Conservation (phyloP, 75 land plant genomes). For the Picea sitchensis region DNA sequence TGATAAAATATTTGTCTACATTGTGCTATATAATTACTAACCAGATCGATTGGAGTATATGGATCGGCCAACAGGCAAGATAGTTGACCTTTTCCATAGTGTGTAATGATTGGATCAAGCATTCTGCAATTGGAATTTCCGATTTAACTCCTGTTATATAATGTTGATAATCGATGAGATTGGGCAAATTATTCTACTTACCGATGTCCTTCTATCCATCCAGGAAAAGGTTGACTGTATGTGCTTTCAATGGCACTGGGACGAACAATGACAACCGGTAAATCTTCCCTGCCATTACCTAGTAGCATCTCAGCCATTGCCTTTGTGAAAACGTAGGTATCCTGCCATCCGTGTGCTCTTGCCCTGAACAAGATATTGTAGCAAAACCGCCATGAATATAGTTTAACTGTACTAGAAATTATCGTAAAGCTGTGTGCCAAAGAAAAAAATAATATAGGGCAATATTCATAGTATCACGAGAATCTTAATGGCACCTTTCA, state of each 20-base stretch:
- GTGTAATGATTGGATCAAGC: slow-evolving; percentile 87
- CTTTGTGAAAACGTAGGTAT: slow-evolving; percentile 93
- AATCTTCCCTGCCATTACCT: slow-evolving; percentile 47
- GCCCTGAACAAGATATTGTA: slow-evolving; percentile 48
- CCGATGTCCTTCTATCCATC: slow-evolving; percentile 99
- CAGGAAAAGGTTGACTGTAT: slow-evolving; percentile 76
- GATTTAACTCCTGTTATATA: background rate
- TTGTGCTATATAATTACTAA: slow-evolving; percentile 19
- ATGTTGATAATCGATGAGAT: background rate
- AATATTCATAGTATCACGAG: slow-evolving; percentile 13
- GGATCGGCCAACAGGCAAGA: slow-evolving; percentile 81
- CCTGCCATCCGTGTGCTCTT: slow-evolving; percentile 85
- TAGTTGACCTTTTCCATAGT: slow-evolving; percentile 86
- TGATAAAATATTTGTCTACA: background rate
- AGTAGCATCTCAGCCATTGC: slow-evolving; percentile 96
- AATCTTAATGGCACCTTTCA: slow-evolving; percentile 43
- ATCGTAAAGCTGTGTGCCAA: background rate
- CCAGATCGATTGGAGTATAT: slow-evolving; percentile 77
- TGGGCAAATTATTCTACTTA: background rate
- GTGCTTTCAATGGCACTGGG: slow-evolving; percentile 96
- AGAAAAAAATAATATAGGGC: background rate
- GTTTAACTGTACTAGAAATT: too few relatives aligned
- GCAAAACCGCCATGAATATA: background rate
- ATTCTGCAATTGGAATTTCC: slow-evolving; percentile 38
- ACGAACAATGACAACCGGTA: slow-evolving; percentile 76